Percentiles rank a stretch among this genome's conserved stretches.
These are phyloP conservation scores for Lasiodiplodia theobromae DNA, from an alignment of 2,329 filamentous ascomycete species.

Conservation along the genomic window DNA sequence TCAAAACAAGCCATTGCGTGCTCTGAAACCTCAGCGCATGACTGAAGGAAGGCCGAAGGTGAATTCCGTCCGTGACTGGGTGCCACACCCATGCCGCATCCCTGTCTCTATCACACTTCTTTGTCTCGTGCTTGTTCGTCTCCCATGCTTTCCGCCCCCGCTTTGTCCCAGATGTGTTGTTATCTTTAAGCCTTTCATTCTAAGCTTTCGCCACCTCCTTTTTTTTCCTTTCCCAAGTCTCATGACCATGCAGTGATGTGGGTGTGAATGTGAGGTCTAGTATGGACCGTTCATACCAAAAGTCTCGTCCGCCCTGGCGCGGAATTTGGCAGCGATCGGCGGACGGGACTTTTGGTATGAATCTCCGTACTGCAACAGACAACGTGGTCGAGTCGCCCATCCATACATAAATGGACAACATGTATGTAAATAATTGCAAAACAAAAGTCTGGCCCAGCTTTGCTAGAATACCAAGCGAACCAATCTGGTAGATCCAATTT, in stretches of 20 bases:
- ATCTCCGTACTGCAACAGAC: too few relatives aligned
- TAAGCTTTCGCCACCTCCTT: background rate
- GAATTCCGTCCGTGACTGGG: background rate
- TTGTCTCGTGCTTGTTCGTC: background rate
- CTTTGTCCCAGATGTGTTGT: background rate
- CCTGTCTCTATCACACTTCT: background rate
- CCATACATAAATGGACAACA: too few relatives aligned
- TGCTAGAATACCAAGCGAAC: too few relatives aligned
- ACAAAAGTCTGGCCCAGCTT: too few relatives aligned
- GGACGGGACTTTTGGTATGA: too few relatives aligned
- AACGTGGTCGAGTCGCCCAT: too few relatives aligned
- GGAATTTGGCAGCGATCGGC: too few relatives aligned
- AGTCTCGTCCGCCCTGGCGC: too few relatives aligned
- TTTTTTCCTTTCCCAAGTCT: background rate
- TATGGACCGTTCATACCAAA: too few relatives aligned
- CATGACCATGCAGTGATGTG: background rate
- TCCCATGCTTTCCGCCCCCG: background rate
- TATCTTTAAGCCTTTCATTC: background rate
- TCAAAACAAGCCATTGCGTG: background rate
- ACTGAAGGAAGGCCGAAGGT: background rate
- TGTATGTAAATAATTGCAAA: too few relatives aligned
- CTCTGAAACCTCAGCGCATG: background rate
- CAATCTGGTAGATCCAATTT: too few relatives aligned
- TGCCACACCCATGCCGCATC: background rate
- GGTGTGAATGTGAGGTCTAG: background rate